A percentile compares a stretch with the other conserved stretches of the same genome.
Evolutionary conservation across 2,329 filamentous ascomycete genomes (phyloP).

Genomic region (Talaromyces sp.): DNA sequence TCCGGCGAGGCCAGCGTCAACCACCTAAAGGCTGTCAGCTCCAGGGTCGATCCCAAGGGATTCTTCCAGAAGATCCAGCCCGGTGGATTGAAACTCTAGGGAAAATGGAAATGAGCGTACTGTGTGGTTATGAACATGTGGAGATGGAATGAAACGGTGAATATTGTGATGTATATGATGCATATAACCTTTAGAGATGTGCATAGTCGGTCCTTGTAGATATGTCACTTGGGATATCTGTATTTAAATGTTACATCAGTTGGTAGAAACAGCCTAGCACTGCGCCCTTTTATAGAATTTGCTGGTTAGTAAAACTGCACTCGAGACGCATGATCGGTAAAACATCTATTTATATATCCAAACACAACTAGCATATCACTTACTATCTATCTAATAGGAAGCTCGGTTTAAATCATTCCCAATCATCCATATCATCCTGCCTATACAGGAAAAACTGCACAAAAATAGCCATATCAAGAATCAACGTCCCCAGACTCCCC

Average conservation of each 20-base stretch:
- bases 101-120: background rate
- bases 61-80: background rate
- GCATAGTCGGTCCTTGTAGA: background rate
- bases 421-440: conserved; percentile 21
- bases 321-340: too few species aligned
- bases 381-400: background rate
- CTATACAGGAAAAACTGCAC: conserved; percentile 86
- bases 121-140: background rate
- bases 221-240: background rate
- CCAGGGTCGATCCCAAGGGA: background rate
- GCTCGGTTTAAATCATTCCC: background rate
- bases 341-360: background rate
- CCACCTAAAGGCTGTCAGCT: background rate
- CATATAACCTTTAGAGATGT: background rate
- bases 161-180: background rate
- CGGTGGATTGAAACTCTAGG: background rate
- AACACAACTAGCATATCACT: background rate
- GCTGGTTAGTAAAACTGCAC: background rate
- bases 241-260: background rate
- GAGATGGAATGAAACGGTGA: too few species aligned
- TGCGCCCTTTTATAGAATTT: background rate
- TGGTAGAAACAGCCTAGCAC: background rate
- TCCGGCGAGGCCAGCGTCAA: background rate
- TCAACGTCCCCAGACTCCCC: conserved; percentile 79
- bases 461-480: conserved; percentile 82